Evolutionary conservation across 1,284 basidiomycete species (phyloP), one percentile per base, ranked within the genome.

Genomic region (Lignosus rhinocerotis): DNA sequence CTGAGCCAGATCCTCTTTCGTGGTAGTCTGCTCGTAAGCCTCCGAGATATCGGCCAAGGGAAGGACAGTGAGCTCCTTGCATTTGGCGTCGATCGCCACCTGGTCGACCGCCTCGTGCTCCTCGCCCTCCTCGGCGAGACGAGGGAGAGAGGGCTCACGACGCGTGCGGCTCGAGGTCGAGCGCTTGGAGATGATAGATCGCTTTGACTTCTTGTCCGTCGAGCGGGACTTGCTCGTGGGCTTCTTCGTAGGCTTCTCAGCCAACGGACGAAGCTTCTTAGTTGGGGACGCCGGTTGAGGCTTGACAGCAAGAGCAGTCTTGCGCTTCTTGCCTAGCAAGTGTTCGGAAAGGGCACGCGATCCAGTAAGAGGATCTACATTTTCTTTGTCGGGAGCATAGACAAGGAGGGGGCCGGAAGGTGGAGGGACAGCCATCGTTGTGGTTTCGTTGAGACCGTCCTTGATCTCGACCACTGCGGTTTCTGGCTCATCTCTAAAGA

Each of bases 291-390:
- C 67, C 21, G 75, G 59, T 33, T 72, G 73, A 0, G 76, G 64
- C 69, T 90, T 90, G 21, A 80, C 80, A 8, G 80, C 73, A 17
- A 90, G 80, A 0, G 80, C 65, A 2, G 83, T 84, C 73, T 87
- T 89, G 59, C 86, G 79, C 68, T 89, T 90, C 75, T 87, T 88
- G 16, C 72, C 71, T 25, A 74, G 70, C 38, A 68, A 69, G 19
- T 67, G 70, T 0, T 67, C 56, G 9, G 72, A 64, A 36, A 73
- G 76, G 3, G 83, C 71, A 41, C 80, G 82, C 61, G 82, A 78
- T 10, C 89, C 89, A 6, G 90, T 90, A 62, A 87, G 59, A 39
- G 89, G 89, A 69, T 91, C 79, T 48, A 86, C 75, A 69, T 92
- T 92, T 73, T 92, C 89, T 77, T 92, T 92, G 75, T 90, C 87